These are phyloP conservation scores for Colletotrichum salicis DNA, from an alignment of 2,329 filamentous ascomycete genomes.

Conservation along the genomic window DNA sequence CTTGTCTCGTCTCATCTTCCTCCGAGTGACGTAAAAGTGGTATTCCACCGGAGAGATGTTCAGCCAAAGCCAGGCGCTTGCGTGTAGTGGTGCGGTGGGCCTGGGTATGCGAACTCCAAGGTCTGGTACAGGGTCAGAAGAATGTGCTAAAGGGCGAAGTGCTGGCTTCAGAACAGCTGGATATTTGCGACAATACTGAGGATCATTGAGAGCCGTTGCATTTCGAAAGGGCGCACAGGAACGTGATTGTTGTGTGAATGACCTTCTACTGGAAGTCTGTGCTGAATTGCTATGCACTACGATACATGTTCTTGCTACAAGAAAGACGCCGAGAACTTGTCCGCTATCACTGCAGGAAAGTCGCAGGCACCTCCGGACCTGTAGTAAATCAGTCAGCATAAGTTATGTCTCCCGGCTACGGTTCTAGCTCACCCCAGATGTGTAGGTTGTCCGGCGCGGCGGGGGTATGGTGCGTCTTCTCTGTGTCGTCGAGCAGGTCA, in stretches of 20 bases:
- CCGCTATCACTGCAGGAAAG: conserved; percentile 31
- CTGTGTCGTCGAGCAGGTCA: conserved; percentile 68
- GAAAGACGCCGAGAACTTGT: background rate
- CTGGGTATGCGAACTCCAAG: too few species aligned
- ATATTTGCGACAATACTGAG: background rate
- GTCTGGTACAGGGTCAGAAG: too few species aligned
- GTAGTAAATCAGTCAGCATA: conserved; percentile 7
- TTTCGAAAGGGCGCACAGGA: background rate
- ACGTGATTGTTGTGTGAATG: too few species aligned
- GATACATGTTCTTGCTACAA: background rate
- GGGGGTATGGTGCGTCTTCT: conserved; percentile 55
- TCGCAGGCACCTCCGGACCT: conserved; percentile 36
- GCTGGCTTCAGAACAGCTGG: background rate
- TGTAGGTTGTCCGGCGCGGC: conserved; percentile 55
- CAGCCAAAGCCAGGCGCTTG: background rate
- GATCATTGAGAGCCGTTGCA: too few species aligned
- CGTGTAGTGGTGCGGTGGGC: background rate
- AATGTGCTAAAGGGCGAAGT: too few species aligned
- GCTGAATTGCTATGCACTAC: background rate
- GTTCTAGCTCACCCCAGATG: conserved; percentile 54
- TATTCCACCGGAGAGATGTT: background rate
- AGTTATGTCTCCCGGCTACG: background rate
- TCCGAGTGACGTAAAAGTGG: background rate
- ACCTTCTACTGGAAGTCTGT: background rate
- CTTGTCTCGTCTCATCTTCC: conserved; percentile 2